Conservation (phyloP, 371 early-diverging fungal genomes). For the Blastocladiella emersonii region DNA sequence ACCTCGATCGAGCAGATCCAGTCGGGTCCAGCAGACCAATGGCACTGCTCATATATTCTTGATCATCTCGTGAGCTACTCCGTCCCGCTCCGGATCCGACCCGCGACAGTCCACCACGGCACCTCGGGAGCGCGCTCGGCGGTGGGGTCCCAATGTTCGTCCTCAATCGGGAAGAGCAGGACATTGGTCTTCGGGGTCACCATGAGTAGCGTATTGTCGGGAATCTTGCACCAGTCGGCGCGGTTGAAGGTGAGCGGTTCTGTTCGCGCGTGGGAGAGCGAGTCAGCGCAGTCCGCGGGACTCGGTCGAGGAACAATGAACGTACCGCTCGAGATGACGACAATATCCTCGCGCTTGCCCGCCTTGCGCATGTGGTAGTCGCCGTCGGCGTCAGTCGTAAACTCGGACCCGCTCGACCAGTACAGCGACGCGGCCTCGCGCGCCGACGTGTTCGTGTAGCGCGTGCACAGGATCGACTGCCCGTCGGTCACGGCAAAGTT, state of each 20-base stretch:
- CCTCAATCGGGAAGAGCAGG: slow-evolving; percentile 55
- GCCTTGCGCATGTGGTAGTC: slow-evolving; percentile 67
- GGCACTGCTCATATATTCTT: too few species aligned
- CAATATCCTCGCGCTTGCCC: slow-evolving; percentile 58
- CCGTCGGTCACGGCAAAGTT: slow-evolving; percentile 87
- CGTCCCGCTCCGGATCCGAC: neutral
- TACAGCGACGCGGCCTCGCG: slow-evolving; percentile 63
- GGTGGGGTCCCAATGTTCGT: slow-evolving; percentile 37
- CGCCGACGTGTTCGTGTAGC: slow-evolving; percentile 54
- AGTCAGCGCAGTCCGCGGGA: neutral
- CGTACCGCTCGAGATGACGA: slow-evolving; percentile 60
- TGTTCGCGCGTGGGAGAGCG: slow-evolving; percentile 10
- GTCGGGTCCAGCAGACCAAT: too few species aligned
- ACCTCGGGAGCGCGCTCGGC: neutral
- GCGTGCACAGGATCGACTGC: slow-evolving; percentile 54
- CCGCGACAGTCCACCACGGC: slow-evolving; percentile 6
- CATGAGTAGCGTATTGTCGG: slow-evolving; percentile 59
- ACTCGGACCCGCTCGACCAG: slow-evolving; percentile 53
- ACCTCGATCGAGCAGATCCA: too few species aligned
- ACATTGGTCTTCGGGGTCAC: slow-evolving; percentile 65
- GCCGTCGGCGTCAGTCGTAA: slow-evolving; percentile 21
- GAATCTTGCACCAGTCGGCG: slow-evolving; percentile 68
- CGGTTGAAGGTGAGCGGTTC: slow-evolving; percentile 74
- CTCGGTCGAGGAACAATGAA: neutral
- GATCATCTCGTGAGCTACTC: too few species aligned